Conservation (phyloP, 805 yeast genomes). For the Metschnikowia hibisci region DNA sequence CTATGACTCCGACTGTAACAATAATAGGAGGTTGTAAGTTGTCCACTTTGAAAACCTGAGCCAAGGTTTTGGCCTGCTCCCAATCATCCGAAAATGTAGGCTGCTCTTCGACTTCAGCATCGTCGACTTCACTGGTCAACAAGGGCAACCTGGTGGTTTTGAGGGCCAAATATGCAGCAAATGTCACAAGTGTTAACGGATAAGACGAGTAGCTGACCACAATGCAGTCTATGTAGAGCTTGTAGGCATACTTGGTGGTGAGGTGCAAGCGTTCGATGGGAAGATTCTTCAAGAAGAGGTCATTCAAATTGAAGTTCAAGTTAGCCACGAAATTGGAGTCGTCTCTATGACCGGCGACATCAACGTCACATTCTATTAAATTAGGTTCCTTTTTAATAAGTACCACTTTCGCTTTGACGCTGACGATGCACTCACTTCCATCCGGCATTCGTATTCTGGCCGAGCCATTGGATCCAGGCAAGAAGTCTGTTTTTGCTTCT, state of each 20-base stretch:
- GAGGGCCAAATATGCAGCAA: constrained; percentile 78
- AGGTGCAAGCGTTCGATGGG: constrained; percentile 53
- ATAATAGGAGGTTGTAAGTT: constrained; percentile 67
- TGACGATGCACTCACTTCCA: constrained; percentile 91
- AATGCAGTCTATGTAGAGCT: constrained; percentile 74
- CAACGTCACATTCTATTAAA: constrained; percentile 72
- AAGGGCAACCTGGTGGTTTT: constrained; percentile 74
- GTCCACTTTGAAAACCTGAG: constrained; percentile 27
- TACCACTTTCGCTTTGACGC: constrained; percentile 83
- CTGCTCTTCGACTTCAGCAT: constrained; percentile 72
- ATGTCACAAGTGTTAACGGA: constrained; percentile 76
- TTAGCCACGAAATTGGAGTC: constrained; percentile 67
- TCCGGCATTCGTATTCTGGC: constrained; percentile 81
- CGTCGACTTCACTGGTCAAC: constrained; percentile 60
- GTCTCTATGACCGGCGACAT: constrained; percentile 75
- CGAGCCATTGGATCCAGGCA: constrained; percentile 90
- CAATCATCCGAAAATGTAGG: constrained; percentile 91
- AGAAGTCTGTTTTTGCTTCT: constrained; percentile 73
- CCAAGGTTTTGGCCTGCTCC: constrained; percentile 52
- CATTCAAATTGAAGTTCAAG: constrained; percentile 58
- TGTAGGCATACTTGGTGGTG: constrained; percentile 71
- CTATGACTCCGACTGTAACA: constrained; percentile 73
- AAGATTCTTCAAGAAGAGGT: constrained; percentile 49
- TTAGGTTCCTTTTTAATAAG: constrained; percentile 36
- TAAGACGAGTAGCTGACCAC: constrained; percentile 74